phyloP scores from a whole-genome alignment of 2,329 filamentous ascomycete genomes.

The Botrytis pseudocinerea region DNA sequence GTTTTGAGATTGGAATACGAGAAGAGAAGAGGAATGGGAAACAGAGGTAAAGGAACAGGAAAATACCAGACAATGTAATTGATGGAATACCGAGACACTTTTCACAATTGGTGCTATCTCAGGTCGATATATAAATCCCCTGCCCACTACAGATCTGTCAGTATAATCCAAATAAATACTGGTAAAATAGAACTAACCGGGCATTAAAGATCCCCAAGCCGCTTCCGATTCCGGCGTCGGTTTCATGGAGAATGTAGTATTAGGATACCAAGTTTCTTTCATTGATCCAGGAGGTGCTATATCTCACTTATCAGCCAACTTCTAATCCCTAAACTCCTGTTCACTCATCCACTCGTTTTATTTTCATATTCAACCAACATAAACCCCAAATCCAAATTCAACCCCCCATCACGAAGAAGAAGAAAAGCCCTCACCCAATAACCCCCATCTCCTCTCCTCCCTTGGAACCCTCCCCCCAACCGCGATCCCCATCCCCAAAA shows the following conservation, averaged over 20 bases:
- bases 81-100: slow-evolving; percentile 27
- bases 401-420: background rate
- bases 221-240: slow-evolving; percentile 21
- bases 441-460: background rate
- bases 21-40: too few species aligned
- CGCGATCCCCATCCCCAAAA: background rate
- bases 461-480: background rate
- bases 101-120: slow-evolving; percentile 7
- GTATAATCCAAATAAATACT: too few species aligned
- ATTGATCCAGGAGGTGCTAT: slow-evolving; percentile 17
- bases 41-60: background rate
- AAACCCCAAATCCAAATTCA: too few species aligned
- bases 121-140: slow-evolving; percentile 18
- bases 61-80: slow-evolving; percentile 28
- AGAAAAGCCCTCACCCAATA: background rate
- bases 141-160: background rate
- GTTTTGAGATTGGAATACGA: background rate
- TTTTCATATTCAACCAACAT: background rate
- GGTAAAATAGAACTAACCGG: background rate
- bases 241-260: slow-evolving; percentile 17
- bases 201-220: slow-evolving; percentile 21
- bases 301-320: background rate
- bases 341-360: background rate
- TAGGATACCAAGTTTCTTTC: slow-evolving; percentile 22
- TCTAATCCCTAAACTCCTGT: background rate